These are phyloP conservation scores for Pichia kudriavzevii DNA, from an alignment of 1,139 yeast genomes.

Conservation along the genomic window DNA sequence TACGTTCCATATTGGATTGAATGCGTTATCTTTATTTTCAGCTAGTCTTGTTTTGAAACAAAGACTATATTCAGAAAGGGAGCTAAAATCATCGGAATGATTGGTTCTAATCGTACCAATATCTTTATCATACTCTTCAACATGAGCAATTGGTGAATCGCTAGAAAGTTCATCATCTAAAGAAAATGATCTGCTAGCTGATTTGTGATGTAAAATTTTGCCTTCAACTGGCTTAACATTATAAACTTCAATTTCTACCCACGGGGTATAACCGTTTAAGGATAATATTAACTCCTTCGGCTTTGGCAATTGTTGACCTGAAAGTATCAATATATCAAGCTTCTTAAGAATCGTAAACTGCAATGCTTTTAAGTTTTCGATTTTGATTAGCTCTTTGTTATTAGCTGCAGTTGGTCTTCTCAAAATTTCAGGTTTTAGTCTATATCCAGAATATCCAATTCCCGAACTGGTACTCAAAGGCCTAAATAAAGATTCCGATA, in stretches of 20 bases:
- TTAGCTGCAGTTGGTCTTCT: conserved; percentile 23
- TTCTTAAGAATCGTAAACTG: conserved; percentile 16
- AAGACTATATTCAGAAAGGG: conserved; percentile 12
- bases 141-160: neutral
- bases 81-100: conserved; percentile 6
- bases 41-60: conserved; percentile 34
- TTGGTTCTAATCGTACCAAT: conserved; percentile 6
- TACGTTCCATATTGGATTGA: conserved; percentile 78
- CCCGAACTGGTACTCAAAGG: conserved; percentile 1
- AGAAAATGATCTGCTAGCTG: too few species aligned
- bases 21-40: conserved; percentile 50
- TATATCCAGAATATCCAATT: conserved; percentile 59
- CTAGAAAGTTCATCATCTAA: too few species aligned
- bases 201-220: conserved; percentile 6
- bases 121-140: neutral
- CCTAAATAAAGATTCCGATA: conserved; percentile 80
- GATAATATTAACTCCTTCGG: conserved; percentile 41
- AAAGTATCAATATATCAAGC: conserved; percentile 46
- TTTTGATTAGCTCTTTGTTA: conserved; percentile 17
- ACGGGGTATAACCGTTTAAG: conserved; percentile 46
- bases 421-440: conserved; percentile 52
- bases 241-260: conserved; percentile 47
- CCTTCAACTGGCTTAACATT: conserved; percentile 29
- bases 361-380: conserved; percentile 8
- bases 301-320: conserved; percentile 82